Percentiles rank a stretch among this genome's conserved stretches.
These are phyloP conservation scores for Glebionis coronaria DNA, from an alignment of 129 eudicot species.

Conservation along the genomic window DNA sequence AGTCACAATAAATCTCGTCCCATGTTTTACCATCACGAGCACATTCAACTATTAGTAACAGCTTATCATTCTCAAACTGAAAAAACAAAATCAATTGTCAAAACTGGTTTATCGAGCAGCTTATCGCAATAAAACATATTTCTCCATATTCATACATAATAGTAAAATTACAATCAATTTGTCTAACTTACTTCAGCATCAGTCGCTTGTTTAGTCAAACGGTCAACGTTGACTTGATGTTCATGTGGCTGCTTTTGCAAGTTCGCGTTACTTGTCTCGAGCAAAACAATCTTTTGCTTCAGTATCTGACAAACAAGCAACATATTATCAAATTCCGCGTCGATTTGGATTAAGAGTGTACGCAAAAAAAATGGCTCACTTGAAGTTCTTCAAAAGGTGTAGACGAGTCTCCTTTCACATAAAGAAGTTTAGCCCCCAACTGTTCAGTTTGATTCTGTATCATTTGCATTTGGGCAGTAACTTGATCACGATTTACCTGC, in stretches of 20 bases:
- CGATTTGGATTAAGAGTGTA: conserved; percentile 2
- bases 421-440: conserved; percentile 79
- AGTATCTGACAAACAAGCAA: conserved; percentile 43
- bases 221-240: conserved; percentile 49
- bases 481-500: conserved; percentile 93
- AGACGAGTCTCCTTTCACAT: conserved; percentile 77
- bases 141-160: conserved; percentile 3
- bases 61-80: conserved; percentile 79
- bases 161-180: background rate
- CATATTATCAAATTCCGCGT: conserved; percentile 1
- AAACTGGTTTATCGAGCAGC: conserved; percentile 10
- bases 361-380: conserved; percentile 34
- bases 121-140: conserved; percentile 6
- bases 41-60: conserved; percentile 75
- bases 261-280: conserved; percentile 76
- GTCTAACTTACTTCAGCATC: conserved; percentile 77
- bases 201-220: conserved; percentile 65
- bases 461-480: conserved; percentile 78
- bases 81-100: conserved; percentile 13
- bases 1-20: conserved; percentile 53
- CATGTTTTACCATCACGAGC: conserved; percentile 71
- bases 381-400: conserved; percentile 84
- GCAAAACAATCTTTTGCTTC: conserved; percentile 75
- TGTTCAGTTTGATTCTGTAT: conserved; percentile 87
- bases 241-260: conserved; percentile 67